These are phyloP conservation scores for Podila epigama DNA, from an alignment of 192 early-diverging fungal species.

Conservation along the genomic window DNA sequence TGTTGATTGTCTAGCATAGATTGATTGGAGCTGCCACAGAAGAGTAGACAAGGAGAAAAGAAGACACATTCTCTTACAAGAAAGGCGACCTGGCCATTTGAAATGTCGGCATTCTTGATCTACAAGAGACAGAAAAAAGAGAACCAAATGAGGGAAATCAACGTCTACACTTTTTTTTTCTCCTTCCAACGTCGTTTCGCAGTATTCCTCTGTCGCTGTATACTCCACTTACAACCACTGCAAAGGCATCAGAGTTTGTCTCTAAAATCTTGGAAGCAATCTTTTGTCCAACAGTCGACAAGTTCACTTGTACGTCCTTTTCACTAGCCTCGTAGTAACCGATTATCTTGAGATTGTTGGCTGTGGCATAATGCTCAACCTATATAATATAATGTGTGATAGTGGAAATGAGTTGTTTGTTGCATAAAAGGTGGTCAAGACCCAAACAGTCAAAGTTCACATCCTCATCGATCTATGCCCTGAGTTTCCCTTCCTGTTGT, in stretches of 20 bases:
- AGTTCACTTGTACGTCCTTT: constrained; percentile 43
- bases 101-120: constrained; percentile 43
- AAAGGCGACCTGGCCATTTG: constrained; percentile 17
- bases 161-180: background rate
- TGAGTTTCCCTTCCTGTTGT: too few relatives aligned
- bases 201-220: too few relatives aligned
- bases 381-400: constrained; percentile 9
- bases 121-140: constrained; percentile 10
- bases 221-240: constrained; percentile 62
- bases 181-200: too few relatives aligned
- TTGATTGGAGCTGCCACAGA: constrained; percentile 5
- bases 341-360: constrained; percentile 57
- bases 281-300: constrained; percentile 57
- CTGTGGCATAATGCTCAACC: constrained; percentile 65
- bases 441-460: too few relatives aligned
- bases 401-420: background rate
- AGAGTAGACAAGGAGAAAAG: background rate
- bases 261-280: constrained; percentile 60
- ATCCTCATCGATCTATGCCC: too few relatives aligned
- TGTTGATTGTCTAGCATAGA: too few relatives aligned
- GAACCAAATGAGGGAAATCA: constrained; percentile 1
- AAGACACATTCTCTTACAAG: constrained; percentile 10
- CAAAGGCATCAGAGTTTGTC: constrained; percentile 52
- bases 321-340: constrained; percentile 73
- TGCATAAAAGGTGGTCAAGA: background rate